These are phyloP conservation scores for Pseudopediastrum boryanum DNA, from an alignment of 139 green algal genomes.

Conservation along the genomic window DNA sequence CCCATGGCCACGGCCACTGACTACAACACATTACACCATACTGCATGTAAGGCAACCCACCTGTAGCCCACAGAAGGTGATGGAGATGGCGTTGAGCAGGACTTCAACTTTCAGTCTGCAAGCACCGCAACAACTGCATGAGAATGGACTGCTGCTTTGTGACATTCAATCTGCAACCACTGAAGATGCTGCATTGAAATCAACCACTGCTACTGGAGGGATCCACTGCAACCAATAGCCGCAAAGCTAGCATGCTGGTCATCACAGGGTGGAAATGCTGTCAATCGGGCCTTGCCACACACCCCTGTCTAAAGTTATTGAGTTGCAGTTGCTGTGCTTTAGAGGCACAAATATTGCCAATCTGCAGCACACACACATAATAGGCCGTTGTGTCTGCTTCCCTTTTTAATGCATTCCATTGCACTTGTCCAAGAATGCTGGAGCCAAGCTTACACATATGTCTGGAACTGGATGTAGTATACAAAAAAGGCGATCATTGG, in stretches of 20 bases:
- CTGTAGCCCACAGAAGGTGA: constrained; percentile 54
- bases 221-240: too few relatives aligned
- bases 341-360: too few relatives aligned
- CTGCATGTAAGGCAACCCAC: neutral
- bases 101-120: constrained; percentile 59
- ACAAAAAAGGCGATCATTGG: constrained; percentile 60
- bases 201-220: neutral
- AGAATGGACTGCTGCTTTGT: too few relatives aligned
- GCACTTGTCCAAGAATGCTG: neutral
- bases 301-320: too few relatives aligned
- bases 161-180: neutral
- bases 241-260: too few relatives aligned
- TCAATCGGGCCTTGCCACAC: too few relatives aligned
- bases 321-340: too few relatives aligned
- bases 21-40: neutral
- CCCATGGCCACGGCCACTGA: neutral
- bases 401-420: too few relatives aligned
- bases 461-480: constrained; percentile 67
- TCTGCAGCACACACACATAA: too few relatives aligned
- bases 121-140: neutral
- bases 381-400: too few relatives aligned
- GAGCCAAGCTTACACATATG: constrained; percentile 59
- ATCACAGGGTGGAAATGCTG: too few relatives aligned
- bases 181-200: neutral
- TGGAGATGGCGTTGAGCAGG: constrained; percentile 46